Percentiles rank a stretch among this genome's conserved stretches.
Evolutionary conservation across 148 eudicot species (phyloP).

Genomic region (Vaccinium macrocarpon): DNA sequence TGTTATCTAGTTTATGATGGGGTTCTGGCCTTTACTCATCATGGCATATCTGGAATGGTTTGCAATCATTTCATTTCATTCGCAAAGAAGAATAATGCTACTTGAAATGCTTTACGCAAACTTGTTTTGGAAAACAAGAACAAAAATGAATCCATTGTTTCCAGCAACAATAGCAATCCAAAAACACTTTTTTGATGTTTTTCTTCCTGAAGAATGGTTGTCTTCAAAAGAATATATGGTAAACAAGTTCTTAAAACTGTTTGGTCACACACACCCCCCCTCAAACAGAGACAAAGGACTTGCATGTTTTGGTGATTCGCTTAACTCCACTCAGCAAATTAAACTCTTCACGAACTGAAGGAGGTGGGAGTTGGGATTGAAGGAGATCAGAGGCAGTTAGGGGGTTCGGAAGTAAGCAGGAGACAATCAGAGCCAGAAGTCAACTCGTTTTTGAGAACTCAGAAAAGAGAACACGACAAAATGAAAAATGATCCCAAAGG

Average conservation of each 20-base stretch:
- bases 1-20: background rate
- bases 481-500: background rate
- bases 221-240: background rate
- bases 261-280: background rate
- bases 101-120: background rate
- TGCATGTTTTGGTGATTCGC: background rate
- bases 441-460: background rate
- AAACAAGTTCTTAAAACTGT: background rate
- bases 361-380: background rate
- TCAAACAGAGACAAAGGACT: background rate
- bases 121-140: background rate
- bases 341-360: background rate
- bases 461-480: background rate
- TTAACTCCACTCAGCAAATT: background rate
- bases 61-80: background rate
- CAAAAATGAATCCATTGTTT: background rate
- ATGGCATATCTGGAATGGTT: background rate
- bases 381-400: background rate
- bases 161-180: background rate
- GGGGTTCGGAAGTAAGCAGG: background rate
- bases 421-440: background rate
- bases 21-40: conserved; percentile 1
- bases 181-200: background rate
- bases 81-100: background rate
- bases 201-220: background rate